phyloP scores from a whole-genome alignment of 1,139 yeast genomes.

The Debaryomycetaceae sp. region DNA sequence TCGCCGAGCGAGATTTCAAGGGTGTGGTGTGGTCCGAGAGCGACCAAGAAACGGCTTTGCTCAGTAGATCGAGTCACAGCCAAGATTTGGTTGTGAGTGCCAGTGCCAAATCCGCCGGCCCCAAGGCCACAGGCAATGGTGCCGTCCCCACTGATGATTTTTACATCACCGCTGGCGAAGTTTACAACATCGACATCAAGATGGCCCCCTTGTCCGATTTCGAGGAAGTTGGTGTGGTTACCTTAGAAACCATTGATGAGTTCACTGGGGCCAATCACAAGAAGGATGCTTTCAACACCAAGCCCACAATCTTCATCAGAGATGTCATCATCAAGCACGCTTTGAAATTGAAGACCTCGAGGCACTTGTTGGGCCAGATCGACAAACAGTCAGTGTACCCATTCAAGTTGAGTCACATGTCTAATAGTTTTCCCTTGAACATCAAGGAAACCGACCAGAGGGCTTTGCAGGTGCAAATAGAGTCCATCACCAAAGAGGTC shows the following conservation, averaged over 20 bases:
- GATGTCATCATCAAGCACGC: conserved; percentile 80
- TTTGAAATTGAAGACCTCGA: conserved; percentile 69
- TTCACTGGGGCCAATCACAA: conserved; percentile 59
- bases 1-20: conserved; percentile 86
- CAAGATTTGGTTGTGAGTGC: conserved; percentile 36
- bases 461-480: conserved; percentile 32
- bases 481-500: conserved; percentile 45
- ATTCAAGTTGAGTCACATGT: conserved; percentile 71
- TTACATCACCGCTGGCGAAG: conserved; percentile 74
- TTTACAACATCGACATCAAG: conserved; percentile 75
- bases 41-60: conserved; percentile 64
- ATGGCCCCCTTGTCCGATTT: conserved; percentile 64
- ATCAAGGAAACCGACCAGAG: conserved; percentile 28
- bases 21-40: conserved; percentile 91
- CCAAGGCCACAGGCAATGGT: conserved; percentile 7
- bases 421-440: conserved; percentile 55
- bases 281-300: conserved; percentile 47
- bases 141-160: conserved; percentile 79
- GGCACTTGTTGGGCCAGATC: conserved; percentile 64
- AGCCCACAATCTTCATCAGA: conserved; percentile 74
- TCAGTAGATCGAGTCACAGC: conserved; percentile 37
- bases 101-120: conserved; percentile 25
- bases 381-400: conserved; percentile 86
- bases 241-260: conserved; percentile 61
- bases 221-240: conserved; percentile 58